Conservation (phyloP, 164 flowering plant genomes). For the Magnolia officinalis region DNA sequence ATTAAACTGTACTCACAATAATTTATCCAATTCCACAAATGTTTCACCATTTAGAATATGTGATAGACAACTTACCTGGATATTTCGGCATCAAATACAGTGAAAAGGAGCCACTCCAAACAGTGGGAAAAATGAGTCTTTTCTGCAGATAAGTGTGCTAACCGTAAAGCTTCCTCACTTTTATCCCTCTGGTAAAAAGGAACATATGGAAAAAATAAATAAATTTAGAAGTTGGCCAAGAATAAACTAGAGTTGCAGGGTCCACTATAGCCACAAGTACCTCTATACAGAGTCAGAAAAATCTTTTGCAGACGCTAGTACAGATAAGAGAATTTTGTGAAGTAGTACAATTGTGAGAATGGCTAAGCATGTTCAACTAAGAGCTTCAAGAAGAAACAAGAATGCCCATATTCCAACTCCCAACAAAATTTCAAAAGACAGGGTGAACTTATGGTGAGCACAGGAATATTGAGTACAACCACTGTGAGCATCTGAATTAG, state of each 20-base stretch:
- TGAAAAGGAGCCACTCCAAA: slow-evolving; percentile 98
- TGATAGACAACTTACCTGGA: slow-evolving; percentile 53
- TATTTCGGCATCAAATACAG: slow-evolving; percentile 97
- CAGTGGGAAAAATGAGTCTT: slow-evolving; percentile 98
- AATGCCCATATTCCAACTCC: too few species aligned
- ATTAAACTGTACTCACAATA: background rate
- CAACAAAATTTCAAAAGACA: too few species aligned
- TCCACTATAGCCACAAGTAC: background rate
- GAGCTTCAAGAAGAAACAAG: slow-evolving; percentile 1
- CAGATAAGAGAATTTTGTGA: background rate
- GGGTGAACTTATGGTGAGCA: too few species aligned
- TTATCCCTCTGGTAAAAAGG: slow-evolving; percentile 69
- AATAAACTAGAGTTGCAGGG: background rate
- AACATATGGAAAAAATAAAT: background rate
- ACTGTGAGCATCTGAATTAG: too few species aligned
- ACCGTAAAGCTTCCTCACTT: slow-evolving; percentile 77
- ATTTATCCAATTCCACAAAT: background rate
- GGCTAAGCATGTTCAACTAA: background rate
- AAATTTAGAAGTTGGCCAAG: slow-evolving; percentile 1
- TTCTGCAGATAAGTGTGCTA: slow-evolving; percentile 88
- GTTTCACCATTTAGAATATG: background rate
- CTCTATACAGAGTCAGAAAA: background rate
- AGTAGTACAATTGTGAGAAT: background rate
- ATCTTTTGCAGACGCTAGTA: background rate
- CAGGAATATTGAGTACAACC: too few species aligned